Conservation (phyloP, 2,329 filamentous ascomycete species). For the Xylariales sp. region DNA sequence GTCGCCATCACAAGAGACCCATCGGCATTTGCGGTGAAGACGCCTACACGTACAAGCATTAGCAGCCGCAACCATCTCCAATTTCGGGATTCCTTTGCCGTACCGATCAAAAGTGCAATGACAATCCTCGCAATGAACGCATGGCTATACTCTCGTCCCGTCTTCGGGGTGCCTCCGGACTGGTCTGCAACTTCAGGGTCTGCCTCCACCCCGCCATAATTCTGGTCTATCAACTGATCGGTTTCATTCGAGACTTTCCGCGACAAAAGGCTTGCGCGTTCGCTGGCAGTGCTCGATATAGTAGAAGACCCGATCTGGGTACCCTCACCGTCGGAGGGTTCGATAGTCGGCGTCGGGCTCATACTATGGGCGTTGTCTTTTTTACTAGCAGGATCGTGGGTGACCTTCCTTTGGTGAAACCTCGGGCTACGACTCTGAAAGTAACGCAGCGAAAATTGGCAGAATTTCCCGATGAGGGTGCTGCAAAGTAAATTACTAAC, state of each 20-base stretch:
- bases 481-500: too few species aligned
- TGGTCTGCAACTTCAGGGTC: background rate
- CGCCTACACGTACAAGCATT: conserved; percentile 21
- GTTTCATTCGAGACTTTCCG: background rate
- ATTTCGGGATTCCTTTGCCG: background rate
- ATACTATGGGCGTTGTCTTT: background rate
- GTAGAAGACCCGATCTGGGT: background rate
- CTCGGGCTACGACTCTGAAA: too few species aligned
- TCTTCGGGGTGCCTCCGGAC: too few species aligned
- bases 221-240: conserved; percentile 12
- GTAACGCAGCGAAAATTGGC: too few species aligned
- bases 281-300: background rate
- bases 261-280: background rate
- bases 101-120: conserved; percentile 17
- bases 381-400: too few species aligned
- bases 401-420: too few species aligned
- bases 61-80: background rate
- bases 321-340: background rate
- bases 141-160: conserved; percentile 13
- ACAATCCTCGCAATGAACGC: conserved; percentile 16
- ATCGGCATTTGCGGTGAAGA: conserved; percentile 64
- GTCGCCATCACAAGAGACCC: conserved; percentile 62
- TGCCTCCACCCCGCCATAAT: background rate
- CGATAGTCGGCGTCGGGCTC: background rate
- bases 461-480: too few species aligned